Evolutionary conservation across 1,139 yeast genomes (phyloP).

Genomic region (Magnusiomyces clavatus): DNA sequence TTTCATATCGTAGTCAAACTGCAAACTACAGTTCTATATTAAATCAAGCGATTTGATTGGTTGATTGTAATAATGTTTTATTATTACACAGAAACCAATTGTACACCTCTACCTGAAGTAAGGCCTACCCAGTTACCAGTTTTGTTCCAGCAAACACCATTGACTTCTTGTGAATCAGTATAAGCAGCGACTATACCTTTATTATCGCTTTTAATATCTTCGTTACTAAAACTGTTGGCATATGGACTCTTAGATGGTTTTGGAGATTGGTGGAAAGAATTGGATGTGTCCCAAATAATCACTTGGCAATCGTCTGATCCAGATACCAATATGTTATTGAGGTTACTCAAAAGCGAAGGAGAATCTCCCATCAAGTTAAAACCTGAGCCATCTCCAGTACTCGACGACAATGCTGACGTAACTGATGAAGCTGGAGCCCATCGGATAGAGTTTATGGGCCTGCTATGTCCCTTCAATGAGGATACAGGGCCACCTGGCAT

Average conservation of each 20-base stretch:
- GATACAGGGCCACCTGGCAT: slow-evolving; percentile 79
- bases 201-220: slow-evolving; percentile 1
- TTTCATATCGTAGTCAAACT: no score
- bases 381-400: no score
- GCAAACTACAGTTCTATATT: no score
- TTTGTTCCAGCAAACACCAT: slow-evolving; percentile 68
- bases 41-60: no score
- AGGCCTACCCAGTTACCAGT: slow-evolving; percentile 77
- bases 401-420: background rate
- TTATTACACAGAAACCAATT: slow-evolving; percentile 47
- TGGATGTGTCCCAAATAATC: slow-evolving; percentile 65
- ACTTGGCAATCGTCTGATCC: slow-evolving; percentile 93
- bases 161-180: slow-evolving; percentile 59
- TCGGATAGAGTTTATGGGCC: slow-evolving; percentile 58
- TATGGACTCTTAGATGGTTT: slow-evolving; percentile 14
- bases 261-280: slow-evolving; percentile 21
- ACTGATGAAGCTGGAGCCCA: slow-evolving; percentile 67
- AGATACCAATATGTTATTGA: slow-evolving; percentile 50
- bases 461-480: slow-evolving; percentile 59
- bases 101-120: slow-evolving; percentile 73
- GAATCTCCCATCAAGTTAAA: no score
- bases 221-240: background rate
- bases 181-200: slow-evolving; percentile 41
- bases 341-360: background rate
- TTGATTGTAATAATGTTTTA: no score